Evolutionary conservation across 768 basidiomycete species (phyloP), one percentile per base, ranked within the genome.

Genomic region (Hygrophoropsis aurantiaca): DNA sequence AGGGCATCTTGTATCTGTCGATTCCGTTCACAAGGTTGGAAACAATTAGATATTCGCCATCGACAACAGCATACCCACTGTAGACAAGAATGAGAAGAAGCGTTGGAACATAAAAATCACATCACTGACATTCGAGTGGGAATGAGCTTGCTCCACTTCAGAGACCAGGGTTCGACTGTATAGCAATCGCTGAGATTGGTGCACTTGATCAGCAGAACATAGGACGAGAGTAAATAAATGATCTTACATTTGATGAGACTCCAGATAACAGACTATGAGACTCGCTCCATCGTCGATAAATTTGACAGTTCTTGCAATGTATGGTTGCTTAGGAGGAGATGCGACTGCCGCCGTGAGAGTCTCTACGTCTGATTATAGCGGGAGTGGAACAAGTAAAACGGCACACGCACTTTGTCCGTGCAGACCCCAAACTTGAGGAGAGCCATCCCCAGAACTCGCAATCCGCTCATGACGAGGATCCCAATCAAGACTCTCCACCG

Each of bases 1-100:
- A 11, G 20, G 49, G 52, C 4, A 51, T 1, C 5, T 8, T 5
- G 11, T 53, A 53, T 40, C 34, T 39, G 19, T 51, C 45, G 2
- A 54, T 27, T 23, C 53, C 27, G 24, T 51, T 40, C 4, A 32
- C 16, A 3, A 54, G 24, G 27, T 54, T 54, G 19, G 45, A 47
- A 13, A 54, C 15, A 1, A 51, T 26, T 0, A 54, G 33, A 2
- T 51, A 42, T 18, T 47, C 36, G 11, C 46, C 30, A 3, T 54
- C 46, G 2, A 54, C 2, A 7, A n/a, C 27, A 0, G 36, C 24
- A 35, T 27, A 27, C 1, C 52, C 41, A 44, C 52, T 54, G 20
- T 36, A 45, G 13, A 3, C 16, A 16, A 37, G 11, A 5, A 16
- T 20, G 18, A 8, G 23, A 45, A n/a, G 25, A 5, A 7, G 9